phyloP scores from a whole-genome alignment of 257 asterid genomes.

The Marsdenia floribunda region DNA sequence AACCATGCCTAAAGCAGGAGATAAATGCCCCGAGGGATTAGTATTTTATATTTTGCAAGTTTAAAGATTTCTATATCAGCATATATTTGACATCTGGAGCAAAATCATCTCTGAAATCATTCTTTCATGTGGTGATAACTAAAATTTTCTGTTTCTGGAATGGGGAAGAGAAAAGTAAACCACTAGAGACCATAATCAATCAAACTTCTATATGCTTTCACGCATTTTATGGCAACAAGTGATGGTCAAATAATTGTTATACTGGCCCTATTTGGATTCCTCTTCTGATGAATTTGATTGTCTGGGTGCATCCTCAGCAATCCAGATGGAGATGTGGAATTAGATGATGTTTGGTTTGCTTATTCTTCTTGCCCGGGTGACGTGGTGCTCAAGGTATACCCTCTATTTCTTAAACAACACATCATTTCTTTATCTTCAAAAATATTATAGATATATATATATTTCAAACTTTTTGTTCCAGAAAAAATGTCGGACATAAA shows the following conservation, averaged over 20 bases:
- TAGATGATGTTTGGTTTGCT: constrained; percentile 83
- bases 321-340: constrained; percentile 70
- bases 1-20: constrained; percentile 64
- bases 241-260: neutral
- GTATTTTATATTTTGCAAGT: constrained; percentile 11
- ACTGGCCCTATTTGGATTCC: neutral
- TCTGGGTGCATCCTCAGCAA: constrained; percentile 31
- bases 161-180: neutral
- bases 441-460: neutral
- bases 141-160: neutral
- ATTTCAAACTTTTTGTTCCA: neutral
- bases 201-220: neutral
- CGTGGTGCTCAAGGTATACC: constrained; percentile 69
- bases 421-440: neutral
- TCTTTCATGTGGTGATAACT: neutral
- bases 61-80: neutral
- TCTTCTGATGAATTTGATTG: neutral
- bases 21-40: constrained; percentile 69
- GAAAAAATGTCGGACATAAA: neutral
- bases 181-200: neutral
- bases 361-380: constrained; percentile 83
- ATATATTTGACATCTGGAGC: neutral
- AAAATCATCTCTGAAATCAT: neutral
- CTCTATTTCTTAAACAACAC: neutral
- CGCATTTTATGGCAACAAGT: neutral